Base-by-base conservation (phyloP, 2,329 filamentous ascomycete genomes). In the Mariannaea elegans region DNA sequence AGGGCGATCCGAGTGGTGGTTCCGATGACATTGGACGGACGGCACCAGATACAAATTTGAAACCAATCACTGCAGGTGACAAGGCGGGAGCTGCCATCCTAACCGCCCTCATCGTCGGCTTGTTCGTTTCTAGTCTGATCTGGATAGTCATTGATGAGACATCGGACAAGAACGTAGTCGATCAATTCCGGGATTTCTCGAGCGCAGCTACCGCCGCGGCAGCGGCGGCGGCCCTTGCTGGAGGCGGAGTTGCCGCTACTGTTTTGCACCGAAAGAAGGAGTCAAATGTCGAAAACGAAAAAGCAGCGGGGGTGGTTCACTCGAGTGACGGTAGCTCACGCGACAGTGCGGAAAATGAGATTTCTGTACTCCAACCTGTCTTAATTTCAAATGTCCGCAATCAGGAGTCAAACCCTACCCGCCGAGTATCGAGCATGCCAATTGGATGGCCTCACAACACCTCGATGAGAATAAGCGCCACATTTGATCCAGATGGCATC, bases 61-160 rank as follows among this genome's bases (percentile, higher is more conserved):
- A 59, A 18, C 65, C 67, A 23, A 72, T 79, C 18, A 86, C 84
- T 3, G 81, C 80, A 1, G 87, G 82, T 7, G 91, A 94, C 70
- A 85, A 80, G 62, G 89, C 85, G 7, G 92, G 90, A 10, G 91
- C 90, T 34, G 85, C 85, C 10, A 84, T 93, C 60, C 65, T 81
- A 49, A 94, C 90, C 1, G 74, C 85, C 1, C 47, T 88, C 6
- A 73, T 89, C 3, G 72, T 92, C 1, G 69, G 82, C 6, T 75
- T 80, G 7, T 77, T 91, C 36, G 61, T 89, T 21, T 80, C 80
- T 1, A 85, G 85, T n/a, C 68, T 81, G 7, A 42, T 76, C 6
- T 85, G 81, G 75, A 75, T 86, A 63, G 57, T 84, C 16, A 57
- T 78, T 18, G 84, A 87, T 62, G 84, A 86, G 66, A 75, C 71